These are phyloP conservation scores for Bassia scoparia DNA, from an alignment of 148 eudicot genomes.

Conservation along the genomic window DNA sequence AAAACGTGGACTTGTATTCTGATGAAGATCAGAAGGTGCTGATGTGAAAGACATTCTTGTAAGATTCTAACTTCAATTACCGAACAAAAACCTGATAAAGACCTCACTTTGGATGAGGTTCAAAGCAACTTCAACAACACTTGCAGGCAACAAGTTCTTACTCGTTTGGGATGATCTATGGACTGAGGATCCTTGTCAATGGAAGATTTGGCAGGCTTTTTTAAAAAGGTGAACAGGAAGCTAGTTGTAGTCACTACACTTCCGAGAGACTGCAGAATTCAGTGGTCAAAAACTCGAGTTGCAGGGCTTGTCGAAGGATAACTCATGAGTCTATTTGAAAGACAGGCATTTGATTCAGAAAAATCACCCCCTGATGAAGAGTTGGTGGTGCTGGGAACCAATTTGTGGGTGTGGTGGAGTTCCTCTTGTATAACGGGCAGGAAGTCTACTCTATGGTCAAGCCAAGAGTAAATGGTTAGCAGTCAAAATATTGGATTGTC, in stretches of 20 bases:
- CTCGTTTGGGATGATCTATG: not conserved
- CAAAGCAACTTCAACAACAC: not conserved
- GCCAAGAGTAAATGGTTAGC: not conserved
- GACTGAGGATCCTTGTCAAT: not conserved
- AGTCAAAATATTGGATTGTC: not conserved
- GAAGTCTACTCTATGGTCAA: not conserved
- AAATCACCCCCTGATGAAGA: no score
- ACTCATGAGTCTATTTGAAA: no score
- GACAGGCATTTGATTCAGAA: not conserved
- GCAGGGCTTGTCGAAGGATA: not conserved
- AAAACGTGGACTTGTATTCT: constrained; percentile 26
- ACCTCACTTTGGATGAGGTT: not conserved
- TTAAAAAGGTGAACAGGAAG: not conserved
- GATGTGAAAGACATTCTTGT: not conserved
- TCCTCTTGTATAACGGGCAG: not conserved
- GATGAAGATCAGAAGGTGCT: constrained; percentile 15
- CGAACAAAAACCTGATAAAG: no score
- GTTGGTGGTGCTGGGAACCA: not conserved
- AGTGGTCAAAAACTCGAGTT: not conserved
- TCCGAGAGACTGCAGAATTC: not conserved
- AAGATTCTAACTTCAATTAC: not conserved
- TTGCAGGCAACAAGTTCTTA: not conserved
- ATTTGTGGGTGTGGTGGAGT: not conserved
- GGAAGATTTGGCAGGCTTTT: not conserved
- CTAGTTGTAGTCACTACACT: not conserved